Conservation (phyloP, 2,329 filamentous ascomycete genomes). For the Dichotomopilus funicola region DNA sequence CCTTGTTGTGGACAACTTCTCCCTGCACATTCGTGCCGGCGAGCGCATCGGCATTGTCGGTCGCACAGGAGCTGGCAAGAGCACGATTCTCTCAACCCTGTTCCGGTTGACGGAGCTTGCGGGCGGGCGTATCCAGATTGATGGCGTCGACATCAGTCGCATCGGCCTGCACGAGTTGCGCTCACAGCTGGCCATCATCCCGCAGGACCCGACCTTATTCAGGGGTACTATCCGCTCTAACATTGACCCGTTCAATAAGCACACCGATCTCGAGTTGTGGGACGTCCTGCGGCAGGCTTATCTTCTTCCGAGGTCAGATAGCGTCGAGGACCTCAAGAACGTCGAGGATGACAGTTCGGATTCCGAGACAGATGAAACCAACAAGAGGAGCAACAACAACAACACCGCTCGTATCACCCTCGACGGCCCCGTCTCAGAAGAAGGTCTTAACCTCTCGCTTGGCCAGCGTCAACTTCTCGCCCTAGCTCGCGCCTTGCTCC, state of each 20-base stretch:
- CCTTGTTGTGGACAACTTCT: conserved; percentile 63
- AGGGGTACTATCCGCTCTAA: conserved; percentile 73
- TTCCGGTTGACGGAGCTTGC: conserved; percentile 68
- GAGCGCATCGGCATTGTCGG: conserved; percentile 78
- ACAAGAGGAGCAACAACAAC: conserved; percentile 20
- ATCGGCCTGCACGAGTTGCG: conserved; percentile 70
- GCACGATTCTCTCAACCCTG: conserved; percentile 74
- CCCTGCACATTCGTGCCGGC: conserved; percentile 65
- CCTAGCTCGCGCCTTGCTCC: conserved; percentile 80
- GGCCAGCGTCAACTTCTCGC: conserved; percentile 96
- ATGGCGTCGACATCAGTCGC: conserved; percentile 62
- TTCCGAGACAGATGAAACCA: conserved; percentile 33
- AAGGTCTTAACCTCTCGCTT: conserved; percentile 91
- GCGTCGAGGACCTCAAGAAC: neutral
- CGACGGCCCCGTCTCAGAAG: conserved; percentile 81
- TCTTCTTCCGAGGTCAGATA: conserved; percentile 45
- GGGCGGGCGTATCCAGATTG: conserved; percentile 55
- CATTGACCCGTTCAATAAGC: conserved; percentile 73
- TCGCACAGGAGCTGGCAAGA: conserved; percentile 76
- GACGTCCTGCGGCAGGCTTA: conserved; percentile 70
- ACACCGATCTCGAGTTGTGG: conserved; percentile 73
- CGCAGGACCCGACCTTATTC: conserved; percentile 79
- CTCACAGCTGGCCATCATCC: conserved; percentile 73
- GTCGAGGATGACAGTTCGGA: conserved; percentile 13
- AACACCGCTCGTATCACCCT: conserved; percentile 60